A percentile compares a stretch with the other conserved stretches of the same genome.
Conservation (phyloP, 352 stramenopile genomes). For the Phytophthora syringae region DNA sequence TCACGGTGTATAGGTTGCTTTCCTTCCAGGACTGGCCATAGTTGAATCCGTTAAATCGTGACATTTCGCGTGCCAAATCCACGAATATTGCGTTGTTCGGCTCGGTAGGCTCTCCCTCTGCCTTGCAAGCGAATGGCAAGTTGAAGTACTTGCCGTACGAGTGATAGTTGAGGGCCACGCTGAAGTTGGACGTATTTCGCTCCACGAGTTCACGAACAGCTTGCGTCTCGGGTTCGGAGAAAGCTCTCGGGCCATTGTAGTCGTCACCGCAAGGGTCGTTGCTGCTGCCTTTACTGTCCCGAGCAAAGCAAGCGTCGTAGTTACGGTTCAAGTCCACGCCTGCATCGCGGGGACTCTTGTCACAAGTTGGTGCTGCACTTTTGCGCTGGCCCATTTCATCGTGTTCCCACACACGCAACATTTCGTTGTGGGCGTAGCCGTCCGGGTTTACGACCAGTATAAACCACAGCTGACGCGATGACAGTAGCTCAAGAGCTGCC, state of each 20-base stretch:
- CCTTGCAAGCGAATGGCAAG: slow-evolving; percentile 82
- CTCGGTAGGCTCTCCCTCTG: slow-evolving; percentile 47
- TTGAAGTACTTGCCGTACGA: slow-evolving; percentile 88
- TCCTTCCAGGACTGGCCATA: slow-evolving; percentile 86
- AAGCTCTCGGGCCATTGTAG: slow-evolving; percentile 66
- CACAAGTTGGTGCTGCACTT: slow-evolving; percentile 56
- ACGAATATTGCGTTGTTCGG: slow-evolving; percentile 52
- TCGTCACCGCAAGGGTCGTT: slow-evolving; percentile 75
- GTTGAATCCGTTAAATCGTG: slow-evolving; percentile 72
- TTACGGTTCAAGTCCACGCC: slow-evolving; percentile 88
- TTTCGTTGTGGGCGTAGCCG: slow-evolving; percentile 81
- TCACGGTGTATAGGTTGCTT: slow-evolving; percentile 87
- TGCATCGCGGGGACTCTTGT: slow-evolving; percentile 39
- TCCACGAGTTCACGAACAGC: slow-evolving; percentile 78
- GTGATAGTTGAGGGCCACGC: slow-evolving; percentile 82
- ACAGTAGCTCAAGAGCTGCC: slow-evolving; percentile 58
- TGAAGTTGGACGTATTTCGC: slow-evolving; percentile 53
- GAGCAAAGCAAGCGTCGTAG: slow-evolving; percentile 81
- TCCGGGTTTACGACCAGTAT: slow-evolving; percentile 85
- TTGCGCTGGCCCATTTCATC: slow-evolving; percentile 70
- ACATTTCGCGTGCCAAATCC: slow-evolving; percentile 70
- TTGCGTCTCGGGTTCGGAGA: slow-evolving; percentile 84
- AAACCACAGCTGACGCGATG: slow-evolving; percentile 84
- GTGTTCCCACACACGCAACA: slow-evolving; percentile 57
- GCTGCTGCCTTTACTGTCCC: slow-evolving; percentile 70